Evolutionary conservation across 371 early-diverging fungal species (phyloP).

Genomic region (Zancudomyces culisetae): DNA sequence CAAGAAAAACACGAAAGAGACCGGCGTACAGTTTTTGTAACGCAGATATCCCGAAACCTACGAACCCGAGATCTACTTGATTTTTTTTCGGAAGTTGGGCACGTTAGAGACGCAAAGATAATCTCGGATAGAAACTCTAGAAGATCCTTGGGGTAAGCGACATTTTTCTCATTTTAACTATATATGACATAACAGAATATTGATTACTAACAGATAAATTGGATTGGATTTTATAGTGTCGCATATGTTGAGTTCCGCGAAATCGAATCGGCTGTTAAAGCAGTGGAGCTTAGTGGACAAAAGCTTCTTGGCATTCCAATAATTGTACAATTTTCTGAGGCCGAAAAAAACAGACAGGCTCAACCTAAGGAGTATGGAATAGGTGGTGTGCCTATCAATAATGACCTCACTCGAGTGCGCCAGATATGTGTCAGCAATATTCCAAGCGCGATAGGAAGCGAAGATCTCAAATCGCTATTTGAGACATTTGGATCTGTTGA

Average conservation of each 20-base stretch:
- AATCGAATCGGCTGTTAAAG: constrained; percentile 58
- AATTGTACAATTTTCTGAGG: constrained; percentile 74
- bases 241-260: constrained; percentile 90
- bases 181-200: neutral
- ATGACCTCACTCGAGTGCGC: neutral
- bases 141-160: constrained; percentile 56
- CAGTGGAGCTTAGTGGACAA: constrained; percentile 66
- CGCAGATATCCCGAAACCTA: constrained; percentile 72
- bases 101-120: constrained; percentile 71
- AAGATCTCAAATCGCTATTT: constrained; percentile 65
- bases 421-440: constrained; percentile 7
- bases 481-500: constrained; percentile 78
- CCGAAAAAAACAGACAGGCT: constrained; percentile 76
- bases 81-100: constrained; percentile 70
- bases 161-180: neutral
- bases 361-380: constrained; percentile 27
- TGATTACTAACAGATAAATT: neutral
- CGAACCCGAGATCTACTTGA: constrained; percentile 61
- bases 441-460: constrained; percentile 29
- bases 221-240: constrained; percentile 19
- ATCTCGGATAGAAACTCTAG: constrained; percentile 74
- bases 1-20: constrained; percentile 61
- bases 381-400: neutral
- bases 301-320: constrained; percentile 88
- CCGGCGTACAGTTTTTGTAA: constrained; percentile 82